These are phyloP conservation scores for Metschnikowia reukaufii DNA, from an alignment of 805 yeast genomes.

Conservation along the genomic window DNA sequence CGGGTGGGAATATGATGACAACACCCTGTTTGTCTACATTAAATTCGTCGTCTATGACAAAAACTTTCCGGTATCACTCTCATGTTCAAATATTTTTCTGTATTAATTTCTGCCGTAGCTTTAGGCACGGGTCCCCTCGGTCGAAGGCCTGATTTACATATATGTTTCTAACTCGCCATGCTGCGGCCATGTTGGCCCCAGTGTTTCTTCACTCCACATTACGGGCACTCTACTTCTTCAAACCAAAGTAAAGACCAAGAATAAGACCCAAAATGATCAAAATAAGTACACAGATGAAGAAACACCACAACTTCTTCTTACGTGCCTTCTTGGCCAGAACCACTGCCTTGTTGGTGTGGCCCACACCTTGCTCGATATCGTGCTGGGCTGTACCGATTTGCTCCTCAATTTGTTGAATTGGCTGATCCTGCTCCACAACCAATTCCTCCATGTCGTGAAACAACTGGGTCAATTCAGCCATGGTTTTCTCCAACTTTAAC, in stretches of 20 bases:
- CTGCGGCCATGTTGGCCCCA: too few relatives aligned
- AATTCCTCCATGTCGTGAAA: slow-evolving; percentile 95
- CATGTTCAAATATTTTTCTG: too few relatives aligned
- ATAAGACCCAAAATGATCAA: slow-evolving; percentile 65
- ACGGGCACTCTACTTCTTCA: slow-evolving; percentile 9
- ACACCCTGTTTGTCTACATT: too few relatives aligned
- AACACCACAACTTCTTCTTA: slow-evolving; percentile 86
- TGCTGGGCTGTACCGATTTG: slow-evolving; percentile 81
- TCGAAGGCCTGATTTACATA: too few relatives aligned
- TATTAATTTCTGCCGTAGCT: too few relatives aligned
- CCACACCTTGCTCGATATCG: slow-evolving; percentile 91
- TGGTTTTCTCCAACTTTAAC: slow-evolving; percentile 89
- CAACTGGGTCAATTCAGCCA: slow-evolving; percentile 92
- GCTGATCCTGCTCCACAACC: slow-evolving; percentile 92
- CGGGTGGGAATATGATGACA: too few relatives aligned
- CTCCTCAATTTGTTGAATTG: slow-evolving; percentile 78
- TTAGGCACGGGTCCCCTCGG: too few relatives aligned
- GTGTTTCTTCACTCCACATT: too few relatives aligned
- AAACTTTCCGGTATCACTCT: too few relatives aligned
- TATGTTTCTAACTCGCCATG: too few relatives aligned
- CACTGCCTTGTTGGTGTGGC: slow-evolving; percentile 89
- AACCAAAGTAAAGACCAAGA: slow-evolving; percentile 60
- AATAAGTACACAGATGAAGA: slow-evolving; percentile 59
- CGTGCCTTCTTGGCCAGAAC: slow-evolving; percentile 86
- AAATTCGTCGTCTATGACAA: too few relatives aligned